Conservation (phyloP, 805 yeast genomes). For the Metschnikowia lachancei region DNA sequence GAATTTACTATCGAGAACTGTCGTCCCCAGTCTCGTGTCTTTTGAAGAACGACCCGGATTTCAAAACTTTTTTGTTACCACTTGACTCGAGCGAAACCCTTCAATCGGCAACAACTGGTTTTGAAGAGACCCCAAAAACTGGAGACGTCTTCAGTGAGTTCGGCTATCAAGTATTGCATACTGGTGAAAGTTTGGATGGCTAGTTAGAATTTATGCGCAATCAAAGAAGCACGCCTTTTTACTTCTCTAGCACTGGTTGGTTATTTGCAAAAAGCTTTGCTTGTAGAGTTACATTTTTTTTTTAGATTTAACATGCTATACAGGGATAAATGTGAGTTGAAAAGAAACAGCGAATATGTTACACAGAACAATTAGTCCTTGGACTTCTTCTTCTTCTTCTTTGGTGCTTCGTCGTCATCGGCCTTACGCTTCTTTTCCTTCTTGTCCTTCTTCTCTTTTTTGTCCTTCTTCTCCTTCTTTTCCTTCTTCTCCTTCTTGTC, state of each 20-base stretch:
- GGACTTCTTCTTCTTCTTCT: slow-evolving; percentile 47
- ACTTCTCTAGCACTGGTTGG: too few relatives aligned
- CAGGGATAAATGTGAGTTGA: slow-evolving; percentile 13
- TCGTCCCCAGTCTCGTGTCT: slow-evolving; percentile 5
- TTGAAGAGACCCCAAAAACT: not conserved
- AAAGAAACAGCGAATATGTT: slow-evolving; percentile 4
- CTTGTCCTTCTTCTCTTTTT: slow-evolving; percentile 37
- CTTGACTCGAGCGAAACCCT: slow-evolving; percentile 5
- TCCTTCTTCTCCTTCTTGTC: slow-evolving; percentile 35
- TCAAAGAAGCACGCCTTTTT: not conserved
- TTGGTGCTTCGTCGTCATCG: slow-evolving; percentile 38
- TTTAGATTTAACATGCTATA: slow-evolving; percentile 20
- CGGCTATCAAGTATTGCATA: slow-evolving; percentile 10
- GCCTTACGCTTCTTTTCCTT: slow-evolving; percentile 38
- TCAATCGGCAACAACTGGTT: slow-evolving; percentile 1
- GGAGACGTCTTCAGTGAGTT: slow-evolving; percentile 10
- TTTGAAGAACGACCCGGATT: slow-evolving; percentile 8
- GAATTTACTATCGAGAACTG: not conserved
- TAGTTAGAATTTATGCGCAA: slow-evolving; percentile 1
- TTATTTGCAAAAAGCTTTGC: too few relatives aligned
- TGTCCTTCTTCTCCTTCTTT: slow-evolving; percentile 27
- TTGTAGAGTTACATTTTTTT: too few relatives aligned
- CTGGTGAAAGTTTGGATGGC: slow-evolving; percentile 3
- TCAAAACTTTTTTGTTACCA: slow-evolving; percentile 5
- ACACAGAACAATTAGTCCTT: slow-evolving; percentile 32